Evolutionary conservation across 1,284 basidiomycete genomes (phyloP), one percentile per base, ranked within the genome.

Genomic region (Flammula alnicola): DNA sequence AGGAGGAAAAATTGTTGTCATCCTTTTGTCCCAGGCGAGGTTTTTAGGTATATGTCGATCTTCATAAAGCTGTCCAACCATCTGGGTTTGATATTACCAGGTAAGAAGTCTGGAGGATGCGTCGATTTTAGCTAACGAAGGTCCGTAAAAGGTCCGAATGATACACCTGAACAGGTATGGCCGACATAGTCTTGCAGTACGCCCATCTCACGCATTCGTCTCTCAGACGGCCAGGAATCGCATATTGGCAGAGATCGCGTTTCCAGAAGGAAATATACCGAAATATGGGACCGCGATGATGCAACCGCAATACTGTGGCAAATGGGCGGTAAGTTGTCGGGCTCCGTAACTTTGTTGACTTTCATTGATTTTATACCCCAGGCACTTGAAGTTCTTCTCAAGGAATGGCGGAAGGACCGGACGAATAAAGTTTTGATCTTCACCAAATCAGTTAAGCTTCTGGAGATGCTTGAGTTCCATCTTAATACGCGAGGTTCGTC

Each of bases 21-120:
- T 63, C 77, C 77, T 4, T 80, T 80, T 37, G 78, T 81, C 10
- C 69, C 77, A 16, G 82, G 78, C 0, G 83, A 86, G 48, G 72
- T 88, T 11, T 83, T 93, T 64, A 81, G 80, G 61, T 91, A 84
- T 61, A 86, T 91, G 71, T 83, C 84, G 2, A 76, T 91, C 11
- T 71, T 95, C 45, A 87, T 92, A 65, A 91, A 93, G 65, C 75
- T 93, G 6, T 89, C 91, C 5, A 95, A 95, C 60, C 93, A 95
- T 61, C 75, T 94, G 16, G 88, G 82, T 0, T 67, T 95, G 19
- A 88, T 95, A 35, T 75, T 93, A 23, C 92, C 93, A 40, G 78
- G 91, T 84, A 46, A 57, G 58, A 4, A 2, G 16, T 43, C 12
- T 42, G n/a, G n/a, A 32, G 33, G 12, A 20, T 49, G 9, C 60